These are phyloP conservation scores for Buddleja alternifolia DNA, from an alignment of 257 asterid genomes.

Conservation along the genomic window DNA sequence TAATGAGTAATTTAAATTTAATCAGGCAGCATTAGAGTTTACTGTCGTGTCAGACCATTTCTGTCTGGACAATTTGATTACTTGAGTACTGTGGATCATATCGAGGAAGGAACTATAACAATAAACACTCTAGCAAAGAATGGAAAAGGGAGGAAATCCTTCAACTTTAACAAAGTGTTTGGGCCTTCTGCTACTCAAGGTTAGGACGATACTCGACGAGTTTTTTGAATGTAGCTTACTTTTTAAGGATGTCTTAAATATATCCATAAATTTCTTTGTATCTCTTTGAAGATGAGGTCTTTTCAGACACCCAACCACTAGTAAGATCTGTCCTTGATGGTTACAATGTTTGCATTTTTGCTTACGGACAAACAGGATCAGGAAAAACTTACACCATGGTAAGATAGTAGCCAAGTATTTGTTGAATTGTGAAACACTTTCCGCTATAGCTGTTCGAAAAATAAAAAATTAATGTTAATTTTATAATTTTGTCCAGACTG, in stretches of 20 bases:
- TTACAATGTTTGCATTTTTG: slow-evolving; percentile 90
- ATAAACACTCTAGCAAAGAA: slow-evolving; percentile 61
- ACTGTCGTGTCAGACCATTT: slow-evolving; percentile 91
- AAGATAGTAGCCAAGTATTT: slow-evolving; percentile 17
- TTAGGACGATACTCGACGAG: slow-evolving; percentile 28
- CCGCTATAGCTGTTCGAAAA: slow-evolving; percentile 16
- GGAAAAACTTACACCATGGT: slow-evolving; percentile 97
- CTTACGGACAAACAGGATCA: slow-evolving; percentile 96
- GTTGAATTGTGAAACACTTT: not conserved
- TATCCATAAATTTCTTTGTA: slow-evolving; percentile 26
- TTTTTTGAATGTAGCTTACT: slow-evolving; percentile 4
- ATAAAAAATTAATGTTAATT: not conserved
- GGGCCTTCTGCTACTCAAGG: slow-evolving; percentile 89
- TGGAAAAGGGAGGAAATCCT: slow-evolving; percentile 71
- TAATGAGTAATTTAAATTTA: slow-evolving; percentile 14
- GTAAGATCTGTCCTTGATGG: slow-evolving; percentile 96
- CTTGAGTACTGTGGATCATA: slow-evolving; percentile 67
- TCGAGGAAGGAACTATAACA: slow-evolving; percentile 78
- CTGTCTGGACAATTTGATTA: slow-evolving; percentile 59
- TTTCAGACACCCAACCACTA: slow-evolving; percentile 81
- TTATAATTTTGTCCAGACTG: slow-evolving; percentile 59
- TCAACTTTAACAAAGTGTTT: slow-evolving; percentile 86
- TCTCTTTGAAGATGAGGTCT: slow-evolving; percentile 72
- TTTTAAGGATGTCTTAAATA: not conserved
- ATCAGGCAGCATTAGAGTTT: slow-evolving; percentile 91